Percentiles rank a stretch among this genome's conserved stretches.
phyloP scores from a whole-genome alignment of 2,329 filamentous ascomycete species.

The Monosporascus sp. region DNA sequence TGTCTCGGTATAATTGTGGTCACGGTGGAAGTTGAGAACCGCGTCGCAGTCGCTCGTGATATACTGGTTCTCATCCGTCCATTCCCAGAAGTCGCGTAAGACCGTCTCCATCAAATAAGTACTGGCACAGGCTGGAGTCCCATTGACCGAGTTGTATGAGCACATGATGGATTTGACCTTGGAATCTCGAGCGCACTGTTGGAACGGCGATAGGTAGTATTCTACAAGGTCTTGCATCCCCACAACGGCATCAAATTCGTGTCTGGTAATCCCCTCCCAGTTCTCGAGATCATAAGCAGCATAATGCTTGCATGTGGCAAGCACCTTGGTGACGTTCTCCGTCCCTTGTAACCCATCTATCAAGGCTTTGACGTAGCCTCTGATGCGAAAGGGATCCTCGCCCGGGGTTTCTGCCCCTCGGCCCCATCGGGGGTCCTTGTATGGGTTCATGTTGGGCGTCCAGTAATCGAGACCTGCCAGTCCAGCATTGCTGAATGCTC shows the following conservation, averaged over 20 bases:
- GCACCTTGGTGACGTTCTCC: conserved; percentile 31
- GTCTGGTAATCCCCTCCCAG: conserved; percentile 37
- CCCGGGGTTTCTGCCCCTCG: conserved; percentile 24
- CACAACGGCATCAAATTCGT: conserved; percentile 52
- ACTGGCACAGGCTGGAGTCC: conserved; percentile 59
- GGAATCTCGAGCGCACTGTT: conserved; percentile 55
- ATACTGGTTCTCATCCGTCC: conserved; percentile 55
- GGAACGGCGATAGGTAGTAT: conserved; percentile 63
- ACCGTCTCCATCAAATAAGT: conserved; percentile 57
- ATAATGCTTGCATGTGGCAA: conserved; percentile 56
- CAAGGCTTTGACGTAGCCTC: conserved; percentile 46
- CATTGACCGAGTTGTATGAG: conserved; percentile 60
- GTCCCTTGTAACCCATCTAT: conserved; percentile 47
- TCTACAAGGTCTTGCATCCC: conserved; percentile 58
- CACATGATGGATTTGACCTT: conserved; percentile 57
- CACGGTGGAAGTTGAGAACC: conserved; percentile 49
- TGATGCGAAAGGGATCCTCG: conserved; percentile 36
- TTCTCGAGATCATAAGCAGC: conserved; percentile 52
- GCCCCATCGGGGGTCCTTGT: conserved; percentile 23
- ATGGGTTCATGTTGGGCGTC: conserved; percentile 25
- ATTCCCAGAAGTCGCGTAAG: conserved; percentile 61
- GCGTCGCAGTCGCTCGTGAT: conserved; percentile 63
- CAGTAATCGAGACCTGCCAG: conserved; percentile 23
- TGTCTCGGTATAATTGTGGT: conserved; percentile 34
- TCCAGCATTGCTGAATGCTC: conserved; percentile 26